Evolutionary conservation across 108 stramenopile genomes (phyloP), one percentile per base, ranked within the genome.

Genomic region (Cyclostephanos tholiformis): DNA sequence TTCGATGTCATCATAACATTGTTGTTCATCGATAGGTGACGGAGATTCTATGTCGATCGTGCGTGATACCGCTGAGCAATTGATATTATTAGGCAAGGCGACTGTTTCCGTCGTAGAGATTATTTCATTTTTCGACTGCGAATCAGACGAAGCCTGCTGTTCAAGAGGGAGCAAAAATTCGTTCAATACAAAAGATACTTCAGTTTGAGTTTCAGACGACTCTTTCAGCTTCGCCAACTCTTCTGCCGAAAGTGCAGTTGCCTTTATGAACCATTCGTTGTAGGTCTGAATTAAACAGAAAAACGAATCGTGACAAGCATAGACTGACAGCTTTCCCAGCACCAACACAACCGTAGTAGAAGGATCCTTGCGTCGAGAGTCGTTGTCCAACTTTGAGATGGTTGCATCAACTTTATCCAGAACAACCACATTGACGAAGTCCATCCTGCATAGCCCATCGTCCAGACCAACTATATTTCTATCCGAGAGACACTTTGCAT

Each of bases 261-360:
- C 50, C 48, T 84, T 72, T 9, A 86, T 60, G 22, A 84, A 58
- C 58, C 90, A 83, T 30, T 94, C 93, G 23, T 81, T 86, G 23
- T 89, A 82, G 22, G 86, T 84, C 39, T 69, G 57, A 14, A 74
- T 74, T n/a, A 94, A 82, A 53, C 88, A 89, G n/a, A 57, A 67
- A 63, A 94, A 94, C 14, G 93, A 89, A 79, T 94, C 93, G 30
- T 88, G 87, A 71, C 93, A 94, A 10, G 82, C 81, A 57, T 81
- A 76, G 16, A 91, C 17, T 16, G 68, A 73, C 1, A 91, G 17
- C 19, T 74, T 65, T 9, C 93, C 93, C 32, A 94, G 11, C 8
- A 84, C 82, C 44, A 90, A 60, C 27, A 51, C 80, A 7, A 79
- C 36, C 0, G 83, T 74, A 5, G 72, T 53, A 10, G 62, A 44